Conservation (phyloP, 2,329 filamentous ascomycete genomes). For the Fusarium citri region DNA sequence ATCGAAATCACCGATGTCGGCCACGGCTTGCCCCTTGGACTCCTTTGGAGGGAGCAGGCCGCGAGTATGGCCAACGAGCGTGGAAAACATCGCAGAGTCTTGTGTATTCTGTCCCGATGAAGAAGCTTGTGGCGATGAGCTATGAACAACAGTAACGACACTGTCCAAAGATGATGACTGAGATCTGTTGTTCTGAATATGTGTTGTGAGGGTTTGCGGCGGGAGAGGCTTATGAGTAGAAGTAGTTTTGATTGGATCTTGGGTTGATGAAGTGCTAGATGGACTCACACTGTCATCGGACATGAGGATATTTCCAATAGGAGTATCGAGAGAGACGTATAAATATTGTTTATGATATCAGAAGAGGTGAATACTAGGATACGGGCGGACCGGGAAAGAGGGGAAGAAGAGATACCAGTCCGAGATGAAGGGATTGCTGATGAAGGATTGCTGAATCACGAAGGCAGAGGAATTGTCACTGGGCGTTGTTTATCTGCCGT, state of each 20-base stretch:
- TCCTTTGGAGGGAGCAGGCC: conserved; percentile 34
- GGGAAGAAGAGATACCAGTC: conserved; percentile 3
- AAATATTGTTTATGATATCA: conserved; percentile 2
- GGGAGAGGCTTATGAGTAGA: neutral
- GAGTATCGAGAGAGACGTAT: conserved; percentile 1
- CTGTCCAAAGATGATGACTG: neutral
- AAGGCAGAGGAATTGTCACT: neutral
- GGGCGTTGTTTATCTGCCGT: neutral
- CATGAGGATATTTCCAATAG: conserved; percentile 22
- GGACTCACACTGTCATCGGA: conserved; percentile 14
- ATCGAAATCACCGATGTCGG: conserved; percentile 48
- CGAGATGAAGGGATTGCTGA: conserved; percentile 6
- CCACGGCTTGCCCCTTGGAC: conserved; percentile 26
- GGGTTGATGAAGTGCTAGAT: conserved; percentile 12
- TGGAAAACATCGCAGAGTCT: conserved; percentile 38
- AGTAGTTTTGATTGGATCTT: neutral
- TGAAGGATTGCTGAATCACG: conserved; percentile 5
- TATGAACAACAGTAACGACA: neutral
- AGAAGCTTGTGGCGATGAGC: neutral
- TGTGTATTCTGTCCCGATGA: neutral
- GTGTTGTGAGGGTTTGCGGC: neutral
- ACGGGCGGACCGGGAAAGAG: neutral
- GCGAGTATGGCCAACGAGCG: conserved; percentile 40
- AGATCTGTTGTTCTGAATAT: neutral
- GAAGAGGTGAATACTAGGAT: conserved; percentile 15